Base-by-base conservation (phyloP, 129 eudicot genomes). In the Heracleum sosnowskyi region DNA sequence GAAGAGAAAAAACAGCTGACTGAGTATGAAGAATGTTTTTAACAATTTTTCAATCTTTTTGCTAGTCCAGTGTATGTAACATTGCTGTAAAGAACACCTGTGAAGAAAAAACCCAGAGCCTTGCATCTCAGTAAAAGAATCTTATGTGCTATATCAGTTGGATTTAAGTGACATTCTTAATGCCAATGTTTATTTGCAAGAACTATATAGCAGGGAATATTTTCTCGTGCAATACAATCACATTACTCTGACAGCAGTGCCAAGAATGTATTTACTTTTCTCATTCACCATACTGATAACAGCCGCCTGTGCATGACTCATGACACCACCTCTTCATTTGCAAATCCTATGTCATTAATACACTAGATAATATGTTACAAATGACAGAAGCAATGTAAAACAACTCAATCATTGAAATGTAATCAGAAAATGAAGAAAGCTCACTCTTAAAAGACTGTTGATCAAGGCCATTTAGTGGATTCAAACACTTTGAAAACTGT, bases 381-480 rank as follows among this genome's bases (percentile, higher is more conserved):
- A 49, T 4, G 3, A 16, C 6, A 16, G 7, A 49, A 49, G 57
- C 57, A 17, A 49, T 3, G 57, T 17, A 49, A 49, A 49, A 17
- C n/a, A 49, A 49, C 57, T 17, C n/a, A 49, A 49, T 3, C n/a
- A 44, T 44, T 12, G 47, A 47, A 47, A 47, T 5, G 0, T 15
- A 15, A 18, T 2, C 24, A 18, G 60, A 49, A 49, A 49, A 49
- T 4, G 60, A 49, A 49, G n/a, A 49, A 49, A 53, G 68, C 76
- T 81, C 44, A 35, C 42, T 42, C 53, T 77, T 77, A 35, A 3
- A 71, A 11, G 39, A 18, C n/a, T 49, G n/a, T 13, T 18, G 60
- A 44, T 89, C 85, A 90, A 45, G 98, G 98, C 97, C 96, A 91
- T 47, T 87, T 90, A 49, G 98, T 88, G 90, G 90, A 91, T 80